A percentile compares a stretch with the other conserved stretches of the same genome.
phyloP scores from a whole-genome alignment of 2,329 filamentous ascomycete species.

The Delphinella strobiligena region DNA sequence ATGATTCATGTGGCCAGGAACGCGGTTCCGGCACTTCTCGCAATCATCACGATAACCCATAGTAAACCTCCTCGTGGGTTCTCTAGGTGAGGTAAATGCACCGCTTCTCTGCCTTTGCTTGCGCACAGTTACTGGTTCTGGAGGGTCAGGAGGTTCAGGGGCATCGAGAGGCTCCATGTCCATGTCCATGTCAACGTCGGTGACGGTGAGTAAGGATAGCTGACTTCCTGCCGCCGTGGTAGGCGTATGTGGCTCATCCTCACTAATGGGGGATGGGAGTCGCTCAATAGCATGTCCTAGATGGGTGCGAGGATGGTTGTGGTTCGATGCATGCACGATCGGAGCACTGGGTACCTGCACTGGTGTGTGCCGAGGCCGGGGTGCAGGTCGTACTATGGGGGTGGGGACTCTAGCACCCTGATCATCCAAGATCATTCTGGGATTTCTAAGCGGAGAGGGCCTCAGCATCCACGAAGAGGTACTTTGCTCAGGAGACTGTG shows the following conservation, averaged over 20 bases:
- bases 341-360: conserved; percentile 1
- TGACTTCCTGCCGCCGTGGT: conserved; percentile 21
- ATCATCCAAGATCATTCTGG: conserved; percentile 5
- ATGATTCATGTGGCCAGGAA: conserved; percentile 40
- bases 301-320: conserved; percentile 3
- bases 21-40: conserved; percentile 33
- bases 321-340: background rate
- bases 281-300: conserved; percentile 6
- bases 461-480: conserved; percentile 5
- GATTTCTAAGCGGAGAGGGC: conserved; percentile 5
- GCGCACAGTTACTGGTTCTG: conserved; percentile 14
- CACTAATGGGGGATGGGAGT: conserved; percentile 22
- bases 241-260: conserved; percentile 23
- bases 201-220: conserved; percentile 23
- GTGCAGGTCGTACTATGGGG: background rate
- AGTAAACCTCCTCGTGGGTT: conserved; percentile 13
- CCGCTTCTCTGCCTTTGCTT: conserved; percentile 24
- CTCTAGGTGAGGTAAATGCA: conserved; percentile 13
- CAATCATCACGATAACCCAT: conserved; percentile 40
- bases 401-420: conserved; percentile 5
- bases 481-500: conserved; percentile 5
- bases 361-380: conserved; percentile 2
- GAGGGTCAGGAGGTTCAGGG: background rate
- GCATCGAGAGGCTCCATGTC: background rate
- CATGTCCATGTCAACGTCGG: conserved; percentile 23